Evolutionary conservation across 2,329 filamentous ascomycete genomes (phyloP), one percentile per base, ranked within the genome.

Genomic region (Ambrosiella beaveri): DNA sequence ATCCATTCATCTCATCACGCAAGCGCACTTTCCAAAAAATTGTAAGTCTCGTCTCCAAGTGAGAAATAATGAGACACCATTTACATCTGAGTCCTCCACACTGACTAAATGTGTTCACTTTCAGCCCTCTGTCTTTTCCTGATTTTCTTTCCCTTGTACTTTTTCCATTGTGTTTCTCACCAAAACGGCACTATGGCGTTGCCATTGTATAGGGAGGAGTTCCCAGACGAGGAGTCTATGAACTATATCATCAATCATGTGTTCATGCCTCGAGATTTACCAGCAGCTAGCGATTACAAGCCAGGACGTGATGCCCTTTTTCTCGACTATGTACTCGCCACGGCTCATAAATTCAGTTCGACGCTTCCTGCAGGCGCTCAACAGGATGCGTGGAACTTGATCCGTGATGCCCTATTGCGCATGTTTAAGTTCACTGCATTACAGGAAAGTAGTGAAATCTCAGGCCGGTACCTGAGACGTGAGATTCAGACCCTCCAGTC

Each of bases 201-300:
- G 44, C 40, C 40, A 6, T 27, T 27, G 27, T 5, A 27, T 27
- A 27, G 27, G 40, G 11, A n/a, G 13, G 8, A 49, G 17, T 11
- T 9, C 19, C 8, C 13, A n/a, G 8, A 35, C 4, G 8, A 9
- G 19, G 13, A 50, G 36, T 15, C 2, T 8, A 45, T 51, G 36
- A 27, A 27, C 12, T 51, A 36, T 27, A 15, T 62, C 3, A 61
- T 64, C 39, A 40, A 66, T 45, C 68, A 70, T 41, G 52, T 70
- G 3, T 70, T 70, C 36, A 59, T 71, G 2, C 68, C 69, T 0
- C 63, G 67, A 0, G 63, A 65, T 4, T 60, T 68, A 0, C 69
- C 68, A 1, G 62, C 62, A 0, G 9, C 49, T 6, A 63, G 64
- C 27, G 62, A 64, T 8, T 44, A 3, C 7, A 55, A 39, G 4